Evolutionary conservation across 1,139 yeast species (phyloP), one percentile per base, ranked within the genome.

Genomic region (Yamadazyma atmosphaerica): DNA sequence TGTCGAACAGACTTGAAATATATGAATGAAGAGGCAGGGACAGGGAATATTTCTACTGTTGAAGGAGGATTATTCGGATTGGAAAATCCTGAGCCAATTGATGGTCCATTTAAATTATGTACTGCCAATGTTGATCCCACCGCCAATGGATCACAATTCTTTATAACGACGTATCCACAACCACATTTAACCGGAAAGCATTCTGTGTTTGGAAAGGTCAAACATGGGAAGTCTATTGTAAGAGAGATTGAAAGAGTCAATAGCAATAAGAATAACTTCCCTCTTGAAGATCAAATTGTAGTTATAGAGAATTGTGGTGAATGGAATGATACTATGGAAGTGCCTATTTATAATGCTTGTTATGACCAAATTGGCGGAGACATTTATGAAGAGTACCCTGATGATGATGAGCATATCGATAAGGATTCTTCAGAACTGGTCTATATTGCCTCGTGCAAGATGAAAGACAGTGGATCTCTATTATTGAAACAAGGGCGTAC

Each of bases 151-250:
- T 80, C 90, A 0, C 95, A 86, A 55, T 88, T 89, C 53, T 88
- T 87, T 56, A 83, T 89, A 35, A 80, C 87, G 3, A 82, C 90
- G 0, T 73, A 70, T 37, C 75, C 88, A 1, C 77, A 83, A 14
- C 83, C 86, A 0, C 96, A 88, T 57, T 63, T 89, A 37, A 79
- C 75, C 32, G 85, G 86, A 0, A 83, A 83, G 49, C 92, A 87
- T 54, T 73, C 92, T 0, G 81, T 87, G 1, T 84, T 89, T 61
- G 97, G 96, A 1, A 69, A 61, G 42, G 80, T 76, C 0, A 45
- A 55, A 12, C 68, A 73, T 39, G 96, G 96, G 0, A 83, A 85
- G 56, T 79, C 89, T 0, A 81, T 86, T 2, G 69, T 87, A 0
- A 68, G 90, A 48, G 79, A 79, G 26, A 63, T 84, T 22, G 94